phyloP scores from a whole-genome alignment of 202 grass and related monocot genomes.

The Saccharum hybrid region DNA sequence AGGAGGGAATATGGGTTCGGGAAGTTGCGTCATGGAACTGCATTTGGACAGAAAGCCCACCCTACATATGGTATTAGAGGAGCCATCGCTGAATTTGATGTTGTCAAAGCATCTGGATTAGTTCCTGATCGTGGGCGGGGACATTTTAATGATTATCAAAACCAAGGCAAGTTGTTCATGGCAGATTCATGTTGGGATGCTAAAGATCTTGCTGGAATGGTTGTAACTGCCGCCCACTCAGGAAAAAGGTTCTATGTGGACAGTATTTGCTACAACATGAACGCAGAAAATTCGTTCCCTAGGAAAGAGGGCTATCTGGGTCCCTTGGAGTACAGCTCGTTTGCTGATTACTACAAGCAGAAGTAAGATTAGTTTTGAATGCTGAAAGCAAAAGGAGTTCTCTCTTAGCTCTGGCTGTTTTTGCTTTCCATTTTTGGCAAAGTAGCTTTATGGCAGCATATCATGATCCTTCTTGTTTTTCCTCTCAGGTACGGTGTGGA shows the following conservation, averaged over 20 bases:
- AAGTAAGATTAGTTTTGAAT: slow-evolving; percentile 71
- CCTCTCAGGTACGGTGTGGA: slow-evolving; percentile 87
- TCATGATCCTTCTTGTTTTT: slow-evolving; percentile 41
- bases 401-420: background rate
- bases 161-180: slow-evolving; percentile 71
- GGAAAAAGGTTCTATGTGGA: slow-evolving; percentile 99
- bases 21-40: slow-evolving; percentile 78
- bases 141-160: slow-evolving; percentile 48
- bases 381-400: slow-evolving; percentile 28
- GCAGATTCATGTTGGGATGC: slow-evolving; percentile 87
- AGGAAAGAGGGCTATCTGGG: slow-evolving; percentile 97
- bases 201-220: slow-evolving; percentile 85
- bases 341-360: slow-evolving; percentile 97
- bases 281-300: slow-evolving; percentile 96
- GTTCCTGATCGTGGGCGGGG: slow-evolving; percentile 69
- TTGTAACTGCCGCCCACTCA: slow-evolving; percentile 95
- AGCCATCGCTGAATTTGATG: slow-evolving; percentile 91
- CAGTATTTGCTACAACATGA: slow-evolving; percentile 86
- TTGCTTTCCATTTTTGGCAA: slow-evolving; percentile 30
- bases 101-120: slow-evolving; percentile 99
- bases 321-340: slow-evolving; percentile 89
- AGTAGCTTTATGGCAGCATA: slow-evolving; percentile 25
- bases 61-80: slow-evolving; percentile 98
- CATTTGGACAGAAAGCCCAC: slow-evolving; percentile 86
- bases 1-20: slow-evolving; percentile 96